These are phyloP conservation scores for Colletotrichum limetticola DNA, from an alignment of 2,329 filamentous ascomycete genomes.

Conservation along the genomic window DNA sequence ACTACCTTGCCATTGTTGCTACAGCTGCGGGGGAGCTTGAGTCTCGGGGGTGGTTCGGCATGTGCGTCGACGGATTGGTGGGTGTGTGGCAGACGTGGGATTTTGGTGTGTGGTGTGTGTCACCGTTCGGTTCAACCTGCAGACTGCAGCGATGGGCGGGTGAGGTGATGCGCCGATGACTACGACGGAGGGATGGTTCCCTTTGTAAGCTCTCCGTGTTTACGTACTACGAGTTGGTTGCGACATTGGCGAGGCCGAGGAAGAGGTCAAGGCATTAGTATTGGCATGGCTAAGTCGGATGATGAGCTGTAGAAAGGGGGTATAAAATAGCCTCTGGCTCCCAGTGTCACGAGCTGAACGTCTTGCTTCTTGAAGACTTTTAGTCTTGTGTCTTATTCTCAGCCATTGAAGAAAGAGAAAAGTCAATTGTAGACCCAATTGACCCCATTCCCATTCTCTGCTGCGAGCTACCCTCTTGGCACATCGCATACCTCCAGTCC, in stretches of 20 bases:
- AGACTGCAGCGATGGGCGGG: conserved; percentile 17
- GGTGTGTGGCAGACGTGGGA: not conserved
- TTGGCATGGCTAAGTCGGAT: conserved; percentile 9
- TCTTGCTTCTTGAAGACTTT: not conserved
- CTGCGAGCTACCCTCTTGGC: conserved; percentile 9
- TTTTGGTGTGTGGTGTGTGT: not conserved
- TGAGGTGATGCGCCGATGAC: conserved; percentile 32
- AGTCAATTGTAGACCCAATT: not conserved
- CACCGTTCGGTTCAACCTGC: conserved; percentile 9
- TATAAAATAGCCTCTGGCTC: conserved; percentile 16
- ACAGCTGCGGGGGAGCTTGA: conserved; percentile 22
- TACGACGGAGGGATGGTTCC: conserved; percentile 6
- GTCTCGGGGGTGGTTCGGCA: conserved; percentile 34
- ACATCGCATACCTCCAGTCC: not conserved
- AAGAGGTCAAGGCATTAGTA: conserved; percentile 23
- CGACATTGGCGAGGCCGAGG: conserved; percentile 22
- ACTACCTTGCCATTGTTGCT: conserved; percentile 18
- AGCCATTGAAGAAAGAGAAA: not conserved
- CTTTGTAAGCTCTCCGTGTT: conserved; percentile 19
- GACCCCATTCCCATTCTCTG: not conserved
- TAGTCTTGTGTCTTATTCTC: not conserved
- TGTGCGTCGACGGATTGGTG: conserved; percentile 9
- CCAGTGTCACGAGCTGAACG: not conserved
- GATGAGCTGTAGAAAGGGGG: not conserved
- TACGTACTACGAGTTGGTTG: conserved; percentile 21